Evolutionary conservation across 441 rosid genomes (phyloP).

Genomic region (Adansonia madagascariensis): DNA sequence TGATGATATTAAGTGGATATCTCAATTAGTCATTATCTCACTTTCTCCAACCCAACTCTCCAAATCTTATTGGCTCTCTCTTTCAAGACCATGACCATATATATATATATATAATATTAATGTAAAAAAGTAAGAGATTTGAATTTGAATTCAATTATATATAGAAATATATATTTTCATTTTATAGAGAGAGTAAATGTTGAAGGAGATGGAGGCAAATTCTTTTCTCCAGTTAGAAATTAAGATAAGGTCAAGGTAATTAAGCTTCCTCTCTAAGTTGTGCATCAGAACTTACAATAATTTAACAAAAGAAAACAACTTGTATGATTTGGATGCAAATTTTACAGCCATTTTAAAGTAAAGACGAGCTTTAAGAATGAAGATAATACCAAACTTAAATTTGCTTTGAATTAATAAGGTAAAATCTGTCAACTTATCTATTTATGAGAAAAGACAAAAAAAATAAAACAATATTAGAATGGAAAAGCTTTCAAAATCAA

Average conservation of each 20-base stretch:
- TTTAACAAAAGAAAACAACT: not conserved
- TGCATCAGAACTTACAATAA: not conserved
- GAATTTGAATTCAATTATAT: too few relatives aligned
- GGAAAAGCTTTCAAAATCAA: not conserved
- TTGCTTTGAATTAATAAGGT: not conserved
- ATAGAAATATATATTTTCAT: too few relatives aligned
- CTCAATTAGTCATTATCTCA: not conserved
- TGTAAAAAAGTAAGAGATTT: too few relatives aligned
- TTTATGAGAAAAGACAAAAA: not conserved
- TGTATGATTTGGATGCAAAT: not conserved
- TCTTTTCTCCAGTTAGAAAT: not conserved
- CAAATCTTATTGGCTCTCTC: too few relatives aligned
- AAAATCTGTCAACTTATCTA: not conserved
- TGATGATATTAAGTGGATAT: slow-evolving; percentile 17
- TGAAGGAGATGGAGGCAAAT: too few relatives aligned
- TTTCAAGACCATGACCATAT: too few relatives aligned
- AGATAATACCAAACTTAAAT: not conserved
- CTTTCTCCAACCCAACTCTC: slow-evolving; percentile 4
- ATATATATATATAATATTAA: too few relatives aligned
- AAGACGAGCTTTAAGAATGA: too few relatives aligned
- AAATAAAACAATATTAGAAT: too few relatives aligned
- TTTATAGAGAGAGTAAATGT: too few relatives aligned
- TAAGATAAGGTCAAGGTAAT: not conserved
- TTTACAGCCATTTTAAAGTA: too few relatives aligned
- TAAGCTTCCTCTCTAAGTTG: not conserved